Evolutionary conservation across 768 basidiomycete species (phyloP), one percentile per base, ranked within the genome.

Genomic region (Dioszegia hungarica): DNA sequence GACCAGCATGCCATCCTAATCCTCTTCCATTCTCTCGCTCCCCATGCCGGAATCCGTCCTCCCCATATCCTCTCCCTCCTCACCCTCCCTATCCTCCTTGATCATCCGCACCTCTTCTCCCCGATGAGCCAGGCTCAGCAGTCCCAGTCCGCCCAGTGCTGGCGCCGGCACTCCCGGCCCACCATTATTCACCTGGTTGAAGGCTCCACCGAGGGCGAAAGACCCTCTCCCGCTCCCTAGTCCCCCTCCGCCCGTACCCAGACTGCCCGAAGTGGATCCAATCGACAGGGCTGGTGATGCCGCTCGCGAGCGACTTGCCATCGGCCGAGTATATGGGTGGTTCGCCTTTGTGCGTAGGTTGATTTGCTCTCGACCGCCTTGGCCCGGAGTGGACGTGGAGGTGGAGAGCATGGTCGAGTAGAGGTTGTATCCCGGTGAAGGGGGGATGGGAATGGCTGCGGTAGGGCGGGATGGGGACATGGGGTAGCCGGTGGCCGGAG

Each of bases 201-300:
- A 63, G 8, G 59, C 61, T 9, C 57, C 51, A 12, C 56, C 61
- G 10, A 66, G 29, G n/a, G 57, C 24, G 47, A 57, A 48, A 22
- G 44, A 37, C 22, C 54, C 54, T 46, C 54, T 46, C 19, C 34
- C 34, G 25, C 25, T 28, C 22, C 38, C 53, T 10, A 31, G 20
- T 33, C n/a, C n/a, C 19, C 57, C 33, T 41, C 64, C 55, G 48
- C 56, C 53, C 0, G 67, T 61, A 11, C 49, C 36, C 25, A 72
- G 20, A 15, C 66, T 64, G 14, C 62, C 63, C 8, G 56, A 59
- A 3, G 63, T 59, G 22, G 61, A 62, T 8, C 71, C 68, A 29
- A 73, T 69, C 34, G 59, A 63, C 33, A 73, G 43, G 6, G 71
- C 71, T 19, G 71, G 71, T 24, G 56, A 59, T 12, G 71, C 71